Conservation (phyloP, 129 eudicot species). For the Heracleum sosnowskyi region DNA sequence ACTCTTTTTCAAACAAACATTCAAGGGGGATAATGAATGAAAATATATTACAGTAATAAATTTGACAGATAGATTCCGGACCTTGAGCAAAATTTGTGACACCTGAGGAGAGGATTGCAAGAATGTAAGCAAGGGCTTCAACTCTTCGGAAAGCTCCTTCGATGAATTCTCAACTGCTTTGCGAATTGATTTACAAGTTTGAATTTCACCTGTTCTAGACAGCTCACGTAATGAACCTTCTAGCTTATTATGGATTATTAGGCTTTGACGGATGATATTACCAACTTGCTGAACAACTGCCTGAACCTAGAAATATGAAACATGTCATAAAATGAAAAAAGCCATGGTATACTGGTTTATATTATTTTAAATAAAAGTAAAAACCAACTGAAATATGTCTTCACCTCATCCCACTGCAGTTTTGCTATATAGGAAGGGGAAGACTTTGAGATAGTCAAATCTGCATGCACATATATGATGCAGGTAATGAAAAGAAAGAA, state of each 20-base stretch:
- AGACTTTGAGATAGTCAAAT: constrained; percentile 90
- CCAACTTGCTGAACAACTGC: constrained; percentile 67
- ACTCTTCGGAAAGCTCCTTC: constrained; percentile 79
- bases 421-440: constrained; percentile 84
- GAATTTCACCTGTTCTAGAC: constrained; percentile 85
- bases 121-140: constrained; percentile 58
- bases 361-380: background rate
- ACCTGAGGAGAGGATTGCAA: constrained; percentile 82
- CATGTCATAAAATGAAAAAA: no score
- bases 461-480: constrained; percentile 67
- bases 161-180: constrained; percentile 63
- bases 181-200: constrained; percentile 81
- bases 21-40: background rate
- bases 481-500: constrained; percentile 80
- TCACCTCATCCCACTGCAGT: constrained; percentile 95
- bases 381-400: background rate
- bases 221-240: constrained; percentile 83
- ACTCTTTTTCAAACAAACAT: no score
- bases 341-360: background rate
- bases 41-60: background rate
- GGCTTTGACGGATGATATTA: constrained; percentile 42
- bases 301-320: constrained; percentile 44
- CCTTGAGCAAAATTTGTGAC: constrained; percentile 62
- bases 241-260: constrained; percentile 61
- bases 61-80: constrained; percentile 12